Base-by-base conservation (phyloP, 768 basidiomycete species). In the Jaapia argillacea region DNA sequence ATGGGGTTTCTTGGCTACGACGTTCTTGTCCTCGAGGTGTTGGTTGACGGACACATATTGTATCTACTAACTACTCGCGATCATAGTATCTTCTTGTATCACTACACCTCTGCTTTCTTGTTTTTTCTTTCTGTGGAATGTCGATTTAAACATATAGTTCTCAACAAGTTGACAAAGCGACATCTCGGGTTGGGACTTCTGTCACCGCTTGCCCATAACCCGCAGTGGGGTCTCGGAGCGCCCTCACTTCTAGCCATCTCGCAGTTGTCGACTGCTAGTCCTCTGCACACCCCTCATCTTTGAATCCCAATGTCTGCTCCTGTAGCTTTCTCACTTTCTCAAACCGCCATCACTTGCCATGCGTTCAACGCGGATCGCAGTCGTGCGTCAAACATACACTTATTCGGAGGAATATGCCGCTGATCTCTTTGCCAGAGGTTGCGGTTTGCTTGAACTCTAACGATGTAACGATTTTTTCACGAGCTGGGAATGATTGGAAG, bases 241-340 rank as follows among this genome's bases (percentile, higher is more conserved):
- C n/a, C n/a, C n/a, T n/a, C n/a, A n/a, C n/a, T n/a, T n/a, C n/a
- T n/a, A n/a, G n/a, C n/a, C n/a, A n/a, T n/a, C n/a, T n/a, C 48
- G 71, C 77, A 75, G 79, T 75, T 82, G 85, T 89, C 56, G 85
- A 89, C 85, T 89, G 85, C 66, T 76, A 73, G 83, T 87, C 85
- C 86, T 89, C 73, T 67, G 66, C 58, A 18, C 26, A 41, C 7
- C 12, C 22, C 10, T 7, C 20, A 10, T 18, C 23, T 18, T 7
- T 41, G 10, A 23, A 23, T 44, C 22, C 45, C 21, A 39, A 80
- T 79, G 80, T 76, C 88, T 63, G 61, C 75, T 24, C 85, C 86
- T 38, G 79, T 92, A 70, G 70, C 88, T 4, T 83, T 76, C 60
- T 74, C 74, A 42, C 71, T 97, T 38, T 72, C 85, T n/a, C 79